Evolutionary conservation across 495 filamentous ascomycete genomes (phyloP), one percentile per base, ranked within the genome.

Genomic region (Gamarada debralockiae): DNA sequence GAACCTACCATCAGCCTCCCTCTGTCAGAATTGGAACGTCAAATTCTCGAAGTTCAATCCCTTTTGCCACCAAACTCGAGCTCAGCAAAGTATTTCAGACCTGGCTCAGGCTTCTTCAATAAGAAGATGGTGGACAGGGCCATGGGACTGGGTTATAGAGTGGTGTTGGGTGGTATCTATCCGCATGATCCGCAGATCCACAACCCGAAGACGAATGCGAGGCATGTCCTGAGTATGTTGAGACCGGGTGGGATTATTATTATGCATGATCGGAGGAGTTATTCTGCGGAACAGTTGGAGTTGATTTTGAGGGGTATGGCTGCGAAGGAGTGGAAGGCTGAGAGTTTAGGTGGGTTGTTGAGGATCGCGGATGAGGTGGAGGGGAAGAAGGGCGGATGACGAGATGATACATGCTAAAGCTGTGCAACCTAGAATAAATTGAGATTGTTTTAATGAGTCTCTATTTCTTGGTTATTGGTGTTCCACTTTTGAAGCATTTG

Each of bases 181-280:
- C 90, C 90, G 13, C 89, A 95, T 68, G 90, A 95, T 68, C 79
- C 90, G 41, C 87, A 92, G 71, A 80, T 95, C 29, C 67, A 68
- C 18, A 84, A 73, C 60, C 69, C 76, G 63, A 73, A 73, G 56
- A 48, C 92, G 48, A 95, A 95, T 72, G 83, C 86, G n/a, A 73
- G 70, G 47, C 89, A 93, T 73, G 76, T 95, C 3, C 62, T 92
- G 59, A 87, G 85, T 63, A 89, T 90, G 84, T 66, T 89, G 23
- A 65, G 73, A 39, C 83, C 86, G 0, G 90, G 90, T 0, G 85
- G 81, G 38, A 81, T 95, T 37, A 83, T 95, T 37, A 80, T 95
- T 20, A 87, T 86, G 59, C 90, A 95, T 70, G 90, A 95, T 73
- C 64, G 89, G 58, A 76, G 89, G 63, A 69, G 73, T 42, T 95